Percentiles rank a stretch among this genome's conserved stretches.
Conservation (phyloP, 2,329 filamentous ascomycete species). For the Ophiocordyceps camponoti-rufipedis region DNA sequence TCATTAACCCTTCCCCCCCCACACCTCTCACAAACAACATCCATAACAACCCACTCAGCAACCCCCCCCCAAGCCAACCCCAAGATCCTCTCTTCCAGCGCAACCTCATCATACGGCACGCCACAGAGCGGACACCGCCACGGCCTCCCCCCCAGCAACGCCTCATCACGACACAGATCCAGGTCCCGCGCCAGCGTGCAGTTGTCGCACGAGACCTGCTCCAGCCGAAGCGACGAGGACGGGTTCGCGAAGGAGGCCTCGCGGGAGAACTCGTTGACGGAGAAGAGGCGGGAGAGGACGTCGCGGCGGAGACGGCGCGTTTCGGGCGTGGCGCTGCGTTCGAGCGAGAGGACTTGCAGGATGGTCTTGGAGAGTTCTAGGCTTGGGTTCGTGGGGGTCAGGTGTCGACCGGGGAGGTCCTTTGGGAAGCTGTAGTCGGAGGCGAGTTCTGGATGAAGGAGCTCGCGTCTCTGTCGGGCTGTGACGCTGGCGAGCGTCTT, state of each 20-base stretch:
- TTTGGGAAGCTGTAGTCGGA: constrained; percentile 72
- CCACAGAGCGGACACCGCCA: constrained; percentile 70
- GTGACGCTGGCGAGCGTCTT: constrained; percentile 75
- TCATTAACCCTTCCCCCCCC: constrained; percentile 69
- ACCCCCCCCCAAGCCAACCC: constrained; percentile 56
- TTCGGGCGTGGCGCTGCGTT: constrained; percentile 20
- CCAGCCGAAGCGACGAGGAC: constrained; percentile 51
- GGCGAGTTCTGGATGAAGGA: constrained; percentile 75
- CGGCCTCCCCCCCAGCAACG: constrained; percentile 39
- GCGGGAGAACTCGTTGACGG: constrained; percentile 81
- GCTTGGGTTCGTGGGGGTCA: constrained; percentile 41
- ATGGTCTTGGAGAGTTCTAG: constrained; percentile 62
- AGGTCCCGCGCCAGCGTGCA: constrained; percentile 81
- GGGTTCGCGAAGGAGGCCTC: constrained; percentile 84
- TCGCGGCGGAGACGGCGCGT: constrained; percentile 79
- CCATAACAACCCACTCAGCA: constrained; percentile 73
- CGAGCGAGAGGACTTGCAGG: constrained; percentile 31
- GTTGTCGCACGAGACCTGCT: constrained; percentile 68
- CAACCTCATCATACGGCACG: constrained; percentile 56
- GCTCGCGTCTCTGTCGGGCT: constrained; percentile 68
- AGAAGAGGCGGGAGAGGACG: constrained; percentile 62
- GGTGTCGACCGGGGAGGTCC: constrained; percentile 50
- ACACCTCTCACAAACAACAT: constrained; percentile 60
- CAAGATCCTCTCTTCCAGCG: constrained; percentile 70
- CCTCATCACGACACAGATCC: constrained; percentile 80